Base-by-base conservation (phyloP, 306 rosid species). In the Prunus davidiana region DNA sequence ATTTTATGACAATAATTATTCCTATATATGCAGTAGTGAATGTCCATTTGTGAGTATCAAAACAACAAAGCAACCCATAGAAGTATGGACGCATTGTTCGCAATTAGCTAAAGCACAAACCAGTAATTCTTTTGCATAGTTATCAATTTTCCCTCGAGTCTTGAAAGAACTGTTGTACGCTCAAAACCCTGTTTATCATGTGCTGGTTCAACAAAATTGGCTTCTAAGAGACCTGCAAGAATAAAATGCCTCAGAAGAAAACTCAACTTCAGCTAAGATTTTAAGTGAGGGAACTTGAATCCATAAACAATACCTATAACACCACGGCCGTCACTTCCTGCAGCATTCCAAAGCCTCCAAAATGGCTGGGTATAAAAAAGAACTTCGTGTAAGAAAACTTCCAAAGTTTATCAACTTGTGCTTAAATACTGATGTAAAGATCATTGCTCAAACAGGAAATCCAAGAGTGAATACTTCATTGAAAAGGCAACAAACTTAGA, bases 111-210 rank as follows among this genome's bases (percentile, higher is more conserved):
- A 81, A 81, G 25, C 57, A 72, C 85, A 71, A 79, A 92, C 99
- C 99, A 96, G 73, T 96, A 96, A 79, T 24, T 81, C 85, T 91
- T 96, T 81, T 96, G 99, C 99, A 89, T 89, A 78, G 88, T 91
- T 71, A 91, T 14, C 55, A 96, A 77, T 43, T 84, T 83, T 47
- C 87, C 62, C 86, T 96, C 99, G 65, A 96, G 91, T 85, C 97
- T 91, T 18, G 96, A 79, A 67, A 96, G 86, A 73, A 91, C 97
- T 62, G 87, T 87, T 50, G 99, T 96, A 25, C 99, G 97, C 91
- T 96, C 99, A 89, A 96, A 96, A 58, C 99, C 98, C 82, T 92
- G 99, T 86, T 96, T 96, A 82, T 96, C 98, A 79, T 96, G 99
- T 56, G 99, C 99, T 24, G 99, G 99, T 84, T 92, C 99, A 75